Evolutionary conservation across 169 alveolate species (phyloP), one percentile per base, ranked within the genome.

Genomic region (Eimeria zaria): DNA sequence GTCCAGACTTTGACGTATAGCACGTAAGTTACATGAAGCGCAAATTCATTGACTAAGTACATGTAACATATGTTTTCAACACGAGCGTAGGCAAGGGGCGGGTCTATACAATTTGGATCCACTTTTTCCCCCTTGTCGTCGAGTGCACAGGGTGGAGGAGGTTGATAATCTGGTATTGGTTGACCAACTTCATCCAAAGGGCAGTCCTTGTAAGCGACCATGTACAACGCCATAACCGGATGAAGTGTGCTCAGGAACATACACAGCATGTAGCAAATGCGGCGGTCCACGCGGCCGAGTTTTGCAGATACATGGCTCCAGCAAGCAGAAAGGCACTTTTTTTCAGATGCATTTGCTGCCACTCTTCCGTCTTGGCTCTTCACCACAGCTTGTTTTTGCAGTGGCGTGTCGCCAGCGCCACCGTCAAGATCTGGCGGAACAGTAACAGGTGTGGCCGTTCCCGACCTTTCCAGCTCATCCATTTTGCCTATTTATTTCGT

Each of bases 1-100:
- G 96, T 85, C 96, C 96, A 92, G 6, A 92, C 84, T 62, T 92
- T 92, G 36, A 80, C 92, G 58, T 92, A 92, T 20, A 92, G 76
- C 60, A 92, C 91, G 76, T 92, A 92, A 5, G 91, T 62, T 46
- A 69, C 67, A 36, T 92, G 96, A 39, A 92, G 69, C 22, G 74
- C 76, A 51, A 78, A 81, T 64, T 92, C 96, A 62, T 92, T 92
- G 22, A 39, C 83, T 20, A 92, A 46, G 74, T 67, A 92, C 87
- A 92, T 85, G 46, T 85, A 78, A 62, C 73, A 76, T 41, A 92
- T 58, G 60, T 69, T 36, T 53, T 92, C 71, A 20, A 92, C 73
- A 22, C 88, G 76, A 48, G 91, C 96, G 85, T 92, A 92, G 1
- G 96, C 96, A 44, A 41, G 85, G 39, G 96, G 96, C 20, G 91